phyloP scores from a whole-genome alignment of 768 basidiomycete genomes.

The Suillus subaureus region DNA sequence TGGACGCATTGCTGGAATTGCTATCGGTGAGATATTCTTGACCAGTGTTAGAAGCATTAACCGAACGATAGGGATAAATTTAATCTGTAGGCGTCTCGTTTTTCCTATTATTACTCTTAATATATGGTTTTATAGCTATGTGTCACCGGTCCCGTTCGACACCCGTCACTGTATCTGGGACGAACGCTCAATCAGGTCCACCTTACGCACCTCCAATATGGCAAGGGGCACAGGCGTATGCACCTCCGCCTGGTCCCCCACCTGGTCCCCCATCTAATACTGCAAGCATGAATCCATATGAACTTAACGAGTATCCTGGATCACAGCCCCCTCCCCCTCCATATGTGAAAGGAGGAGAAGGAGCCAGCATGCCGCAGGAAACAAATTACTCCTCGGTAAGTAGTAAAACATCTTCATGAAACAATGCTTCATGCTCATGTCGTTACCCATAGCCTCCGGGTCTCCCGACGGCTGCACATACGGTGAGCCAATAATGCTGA shows the following conservation, averaged over 20 bases:
- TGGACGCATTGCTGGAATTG: constrained; percentile 27
- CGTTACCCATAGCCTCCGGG: constrained; percentile 13
- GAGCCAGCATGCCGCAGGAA: constrained; percentile 6
- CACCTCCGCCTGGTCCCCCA: constrained; percentile 2
- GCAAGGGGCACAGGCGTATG: constrained; percentile 13
- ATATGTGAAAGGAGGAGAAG: background rate
- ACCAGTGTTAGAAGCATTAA: background rate
- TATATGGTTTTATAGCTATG: no score
- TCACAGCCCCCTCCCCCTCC: constrained; percentile 11
- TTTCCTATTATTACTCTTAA: constrained; percentile 16
- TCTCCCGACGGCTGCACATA: constrained; percentile 9
- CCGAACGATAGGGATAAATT: background rate
- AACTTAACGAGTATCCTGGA: background rate
- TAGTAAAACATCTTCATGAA: background rate
- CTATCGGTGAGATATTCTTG: constrained; percentile 21
- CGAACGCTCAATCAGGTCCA: background rate
- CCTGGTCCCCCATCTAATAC: background rate
- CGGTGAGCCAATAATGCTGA: constrained; percentile 5
- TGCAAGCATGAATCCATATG: background rate
- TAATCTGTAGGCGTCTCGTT: constrained; percentile 14
- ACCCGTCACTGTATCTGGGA: background rate
- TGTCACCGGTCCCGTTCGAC: no score
- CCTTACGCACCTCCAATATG: constrained; percentile 12
- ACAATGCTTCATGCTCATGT: background rate
- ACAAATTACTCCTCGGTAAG: constrained; percentile 22